Evolutionary conservation across 2,329 filamentous ascomycete species (phyloP).

Genomic region (Plectosphaerella plurivora): DNA sequence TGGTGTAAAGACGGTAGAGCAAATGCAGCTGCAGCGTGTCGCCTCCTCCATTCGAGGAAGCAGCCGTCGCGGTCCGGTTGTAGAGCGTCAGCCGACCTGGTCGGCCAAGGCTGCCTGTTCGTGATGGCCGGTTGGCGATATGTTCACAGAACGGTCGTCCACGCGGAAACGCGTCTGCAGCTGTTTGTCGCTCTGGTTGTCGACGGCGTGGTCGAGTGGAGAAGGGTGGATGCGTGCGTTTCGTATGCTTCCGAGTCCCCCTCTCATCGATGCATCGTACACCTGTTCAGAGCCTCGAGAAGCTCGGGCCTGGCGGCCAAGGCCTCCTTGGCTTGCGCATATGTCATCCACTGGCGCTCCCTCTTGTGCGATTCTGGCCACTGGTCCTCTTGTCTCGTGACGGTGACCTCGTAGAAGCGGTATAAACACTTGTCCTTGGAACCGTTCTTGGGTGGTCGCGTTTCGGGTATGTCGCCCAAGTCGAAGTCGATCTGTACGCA

Average conservation of each 20-base stretch:
- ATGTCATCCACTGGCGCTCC: conserved; percentile 85
- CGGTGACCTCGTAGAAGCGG: conserved; percentile 83
- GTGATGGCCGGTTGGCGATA: too few relatives aligned
- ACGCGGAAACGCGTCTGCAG: too few relatives aligned
- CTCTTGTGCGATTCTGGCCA: conserved; percentile 97
- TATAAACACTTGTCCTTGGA: conserved; percentile 65
- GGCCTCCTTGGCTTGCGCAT: conserved; percentile 72
- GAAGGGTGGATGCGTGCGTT: too few relatives aligned
- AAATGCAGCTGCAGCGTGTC: neutral
- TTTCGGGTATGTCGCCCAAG: conserved; percentile 81
- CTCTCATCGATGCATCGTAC: conserved; percentile 54
- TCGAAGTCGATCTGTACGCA: conserved; percentile 79
- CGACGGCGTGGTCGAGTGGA: too few relatives aligned
- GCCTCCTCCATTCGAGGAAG: too few relatives aligned
- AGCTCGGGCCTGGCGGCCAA: conserved; percentile 80
- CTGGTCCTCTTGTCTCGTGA: conserved; percentile 75
- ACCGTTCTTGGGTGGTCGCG: conserved; percentile 71
- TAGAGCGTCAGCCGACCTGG: too few relatives aligned
- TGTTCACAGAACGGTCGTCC: too few relatives aligned
- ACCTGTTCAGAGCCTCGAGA: conserved; percentile 78
- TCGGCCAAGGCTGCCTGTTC: too few relatives aligned
- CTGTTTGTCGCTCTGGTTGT: too few relatives aligned
- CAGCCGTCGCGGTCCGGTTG: too few relatives aligned
- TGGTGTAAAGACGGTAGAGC: conserved; percentile 6
- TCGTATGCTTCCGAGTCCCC: neutral